These are phyloP conservation scores for Saprolegnia diclina DNA, from an alignment of 352 stramenopile genomes.

Conservation along the genomic window DNA sequence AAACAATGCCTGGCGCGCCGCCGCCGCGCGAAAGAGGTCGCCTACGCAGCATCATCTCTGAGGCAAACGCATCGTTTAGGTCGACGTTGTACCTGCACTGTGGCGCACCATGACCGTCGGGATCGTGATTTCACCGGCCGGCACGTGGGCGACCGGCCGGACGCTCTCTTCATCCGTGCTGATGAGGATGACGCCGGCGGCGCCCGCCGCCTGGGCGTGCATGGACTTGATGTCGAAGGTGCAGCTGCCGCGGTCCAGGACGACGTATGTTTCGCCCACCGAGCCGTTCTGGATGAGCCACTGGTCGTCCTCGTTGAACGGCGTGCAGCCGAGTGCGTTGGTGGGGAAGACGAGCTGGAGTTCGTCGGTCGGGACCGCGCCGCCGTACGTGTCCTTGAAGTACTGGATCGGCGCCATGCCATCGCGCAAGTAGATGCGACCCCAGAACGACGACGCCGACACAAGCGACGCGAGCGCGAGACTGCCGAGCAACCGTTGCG, in stretches of 20 bases:
- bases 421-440: constrained; percentile 59
- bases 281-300: constrained; percentile 33
- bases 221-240: constrained; percentile 59
- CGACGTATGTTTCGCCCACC: constrained; percentile 7
- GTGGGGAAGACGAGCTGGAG: constrained; percentile 45
- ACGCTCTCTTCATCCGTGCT: constrained; percentile 41
- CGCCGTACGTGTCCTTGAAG: constrained; percentile 54
- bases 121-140: constrained; percentile 46
- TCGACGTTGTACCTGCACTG: constrained; percentile 29
- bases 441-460: constrained; percentile 41
- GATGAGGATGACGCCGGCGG: constrained; percentile 46
- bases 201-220: constrained; percentile 41
- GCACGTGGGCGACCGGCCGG: constrained; percentile 38
- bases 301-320: constrained; percentile 34
- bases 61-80: neutral
- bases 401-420: constrained; percentile 65
- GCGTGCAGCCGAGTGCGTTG: constrained; percentile 37
- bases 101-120: constrained; percentile 57
- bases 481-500: too few relatives aligned
- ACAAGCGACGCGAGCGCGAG: neutral
- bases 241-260: constrained; percentile 55
- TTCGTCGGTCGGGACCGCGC: constrained; percentile 37
- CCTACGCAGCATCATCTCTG: constrained; percentile 28
- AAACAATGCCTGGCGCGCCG: constrained; percentile 32
- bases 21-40: constrained; percentile 39